A percentile compares a stretch with the other conserved stretches of the same genome.
Conservation (phyloP, 2,329 filamentous ascomycete species). For the Pseudogymnoascus sp. region DNA sequence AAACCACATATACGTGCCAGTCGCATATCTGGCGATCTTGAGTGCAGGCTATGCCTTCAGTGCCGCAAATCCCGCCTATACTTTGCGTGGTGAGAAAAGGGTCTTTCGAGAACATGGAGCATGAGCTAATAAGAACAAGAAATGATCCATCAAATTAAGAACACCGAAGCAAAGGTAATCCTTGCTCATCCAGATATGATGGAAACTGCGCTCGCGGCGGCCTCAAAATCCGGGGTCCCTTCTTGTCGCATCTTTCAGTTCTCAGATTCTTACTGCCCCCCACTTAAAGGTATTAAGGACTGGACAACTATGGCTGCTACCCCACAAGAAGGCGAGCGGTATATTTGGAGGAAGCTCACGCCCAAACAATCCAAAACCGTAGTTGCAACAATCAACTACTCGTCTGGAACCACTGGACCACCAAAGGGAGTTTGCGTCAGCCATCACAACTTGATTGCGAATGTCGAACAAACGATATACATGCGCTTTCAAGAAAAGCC, state of each 20-base stretch:
- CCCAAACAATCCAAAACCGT: conserved; percentile 31
- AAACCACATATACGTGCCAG: conserved; percentile 50
- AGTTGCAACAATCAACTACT: conserved; percentile 43
- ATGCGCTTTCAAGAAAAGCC: conserved; percentile 37
- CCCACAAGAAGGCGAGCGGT: conserved; percentile 46
- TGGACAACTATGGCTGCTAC: conserved; percentile 57
- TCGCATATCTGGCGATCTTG: conserved; percentile 47
- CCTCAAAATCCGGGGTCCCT: conserved; percentile 36
- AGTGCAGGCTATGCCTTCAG: conserved; percentile 48
- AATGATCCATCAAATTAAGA: conserved; percentile 44
- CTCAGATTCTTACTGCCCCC: conserved; percentile 33
- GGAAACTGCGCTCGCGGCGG: conserved; percentile 38
- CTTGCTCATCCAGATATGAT: conserved; percentile 43
- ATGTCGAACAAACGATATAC: conserved; percentile 44
- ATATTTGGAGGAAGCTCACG: conserved; percentile 54
- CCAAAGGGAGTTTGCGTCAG: conserved; percentile 44
- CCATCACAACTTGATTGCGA: conserved; percentile 44
- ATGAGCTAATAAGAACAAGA: conserved; percentile 31
- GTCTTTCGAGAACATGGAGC: not conserved
- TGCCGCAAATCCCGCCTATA: conserved; percentile 48
- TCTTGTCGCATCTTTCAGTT: conserved; percentile 42
- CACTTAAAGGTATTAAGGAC: conserved; percentile 41
- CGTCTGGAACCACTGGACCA: conserved; percentile 44
- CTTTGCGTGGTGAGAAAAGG: conserved; percentile 35
- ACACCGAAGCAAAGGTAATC: conserved; percentile 43